Evolutionary conservation across 2,329 filamentous ascomycete genomes (phyloP).

Genomic region (Intubia oerlemansii): DNA sequence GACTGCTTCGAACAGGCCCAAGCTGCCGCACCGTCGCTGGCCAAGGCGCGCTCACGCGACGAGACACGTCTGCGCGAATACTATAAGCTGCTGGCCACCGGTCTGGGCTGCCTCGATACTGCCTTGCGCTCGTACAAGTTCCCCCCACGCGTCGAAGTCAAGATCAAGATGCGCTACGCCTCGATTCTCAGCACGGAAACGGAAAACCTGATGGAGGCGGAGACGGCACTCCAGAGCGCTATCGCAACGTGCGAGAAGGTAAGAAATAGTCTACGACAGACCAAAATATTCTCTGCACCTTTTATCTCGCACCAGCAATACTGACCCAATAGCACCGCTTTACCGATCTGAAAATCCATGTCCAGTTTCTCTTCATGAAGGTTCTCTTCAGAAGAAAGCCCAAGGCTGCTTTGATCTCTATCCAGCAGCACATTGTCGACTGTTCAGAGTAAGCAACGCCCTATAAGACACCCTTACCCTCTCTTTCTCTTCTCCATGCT

Average conservation of each 20-base stretch:
- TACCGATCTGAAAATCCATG: conserved; percentile 51
- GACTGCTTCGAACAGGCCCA: conserved; percentile 53
- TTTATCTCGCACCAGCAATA: conserved; percentile 9
- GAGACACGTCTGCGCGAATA: conserved; percentile 38
- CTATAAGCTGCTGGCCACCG: conserved; percentile 49
- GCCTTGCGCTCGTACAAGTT: conserved; percentile 40
- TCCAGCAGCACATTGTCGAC: conserved; percentile 48
- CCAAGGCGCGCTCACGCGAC: conserved; percentile 26
- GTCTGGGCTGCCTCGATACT: conserved; percentile 50
- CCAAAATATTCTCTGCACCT: background rate
- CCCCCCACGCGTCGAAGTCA: conserved; percentile 44
- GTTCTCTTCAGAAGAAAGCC: conserved; percentile 49
- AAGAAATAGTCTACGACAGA: too few relatives aligned
- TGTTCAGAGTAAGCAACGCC: conserved; percentile 44
- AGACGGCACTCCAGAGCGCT: conserved; percentile 50
- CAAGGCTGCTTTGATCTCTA: conserved; percentile 49
- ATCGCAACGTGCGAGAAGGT: conserved; percentile 47
- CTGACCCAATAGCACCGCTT: too few relatives aligned
- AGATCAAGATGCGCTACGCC: conserved; percentile 48
- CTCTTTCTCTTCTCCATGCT: conserved; percentile 4
- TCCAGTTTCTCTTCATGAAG: conserved; percentile 52
- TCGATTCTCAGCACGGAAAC: conserved; percentile 54
- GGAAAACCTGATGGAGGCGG: conserved; percentile 51
- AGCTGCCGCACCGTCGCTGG: conserved; percentile 25
- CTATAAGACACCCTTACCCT: too few relatives aligned